Evolutionary conservation across 179 eudicot genomes (phyloP), one percentile per base, ranked within the genome.

Genomic region (Carnegiea gigantea): DNA sequence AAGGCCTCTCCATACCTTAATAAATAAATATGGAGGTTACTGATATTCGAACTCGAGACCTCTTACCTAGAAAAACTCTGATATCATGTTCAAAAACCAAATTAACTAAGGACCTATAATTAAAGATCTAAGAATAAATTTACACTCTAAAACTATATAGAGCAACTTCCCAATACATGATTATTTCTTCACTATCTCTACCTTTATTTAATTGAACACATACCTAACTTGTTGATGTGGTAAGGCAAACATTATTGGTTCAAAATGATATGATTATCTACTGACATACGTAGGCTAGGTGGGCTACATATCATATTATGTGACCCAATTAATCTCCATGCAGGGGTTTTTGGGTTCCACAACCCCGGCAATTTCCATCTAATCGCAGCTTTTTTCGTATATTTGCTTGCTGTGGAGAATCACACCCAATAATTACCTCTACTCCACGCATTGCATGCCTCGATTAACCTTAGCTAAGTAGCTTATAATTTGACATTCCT

Each of bases 381-480:
- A 62, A 62, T 24, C 7, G 68, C 68, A 62, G 68, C 68, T 6
- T 62, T 62, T 62, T n/a, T n/a, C 12, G 68, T 62, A 62, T 7
- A 62, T 62, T 62, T 62, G 68, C 68, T 62, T 62, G 68, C 12
- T 23, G 30, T 8, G 6, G 11, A 62, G 68, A 6, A 62, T 28
- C 68, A 62, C 28, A 62, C 30, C 68, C 68, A 23, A 62, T 62
- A 62, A 62, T 62, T 62, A 62, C 68, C 68, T 62, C 68, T 62
- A 62, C 68, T n/a, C 68, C 68, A 62, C 68, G 68, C 68, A 62
- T 62, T 62, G 68, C 68, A 62, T 62, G 68, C 68, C 68, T 62
- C 68, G 30, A 15, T 62, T 62, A 62, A 24, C 28, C 68, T 18
- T 62, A 62, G 30, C 68, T 15, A 11, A n/a, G 30, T 62, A 51